Base-by-base conservation (phyloP, 2,329 filamentous ascomycete species). In the Coniella vitis region DNA sequence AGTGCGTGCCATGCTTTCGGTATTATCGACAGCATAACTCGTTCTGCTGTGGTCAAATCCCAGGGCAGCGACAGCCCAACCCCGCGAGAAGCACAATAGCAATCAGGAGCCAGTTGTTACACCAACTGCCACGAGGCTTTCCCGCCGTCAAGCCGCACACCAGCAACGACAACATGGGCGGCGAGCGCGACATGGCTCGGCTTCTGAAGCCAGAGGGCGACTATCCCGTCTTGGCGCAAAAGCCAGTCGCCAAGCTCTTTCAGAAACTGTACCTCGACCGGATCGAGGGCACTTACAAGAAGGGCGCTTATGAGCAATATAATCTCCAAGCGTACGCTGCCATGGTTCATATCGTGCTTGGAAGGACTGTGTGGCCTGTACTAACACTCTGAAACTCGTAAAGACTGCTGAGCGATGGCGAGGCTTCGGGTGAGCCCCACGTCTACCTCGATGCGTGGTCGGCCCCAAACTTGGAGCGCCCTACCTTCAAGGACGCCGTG, bases 371-470 rank as follows among this genome's bases (percentile, higher is more conserved):
- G 10, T 29, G 25, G 25, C 4, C 31, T 31, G 13, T 16, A 7
- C 29, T 38, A 25, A 22, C 38, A 5, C 22, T 9, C 3, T 38
- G 25, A 29, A 5, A 20, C 29, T 29, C 12, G 20, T 22, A 31
- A 58, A 84, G 81, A 54, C 90, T 90, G 73, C 79, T 90, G 65
- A 76, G 82, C 60, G 84, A 91, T 65, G 85, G 76, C 43, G 62
- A 71, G 43, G 73, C 66, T 48, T 83, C 83, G 9, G 89, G 89
- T 56, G 70, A 81, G 55, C 79, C 87, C 22, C 77, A 91, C 63
- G 81, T 97, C 61, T 86, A 90, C 69, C 82, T 98, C 49, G 88
- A 77, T 51, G 88, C 90, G 50, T 95, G 90, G 79, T 84, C 86
- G 49, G 88, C 89, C 13, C 90, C 90, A 2, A 74, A 84, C 59